These are phyloP conservation scores for Neurospora cerealis DNA, from an alignment of 495 filamentous ascomycete species.

Conservation along the genomic window DNA sequence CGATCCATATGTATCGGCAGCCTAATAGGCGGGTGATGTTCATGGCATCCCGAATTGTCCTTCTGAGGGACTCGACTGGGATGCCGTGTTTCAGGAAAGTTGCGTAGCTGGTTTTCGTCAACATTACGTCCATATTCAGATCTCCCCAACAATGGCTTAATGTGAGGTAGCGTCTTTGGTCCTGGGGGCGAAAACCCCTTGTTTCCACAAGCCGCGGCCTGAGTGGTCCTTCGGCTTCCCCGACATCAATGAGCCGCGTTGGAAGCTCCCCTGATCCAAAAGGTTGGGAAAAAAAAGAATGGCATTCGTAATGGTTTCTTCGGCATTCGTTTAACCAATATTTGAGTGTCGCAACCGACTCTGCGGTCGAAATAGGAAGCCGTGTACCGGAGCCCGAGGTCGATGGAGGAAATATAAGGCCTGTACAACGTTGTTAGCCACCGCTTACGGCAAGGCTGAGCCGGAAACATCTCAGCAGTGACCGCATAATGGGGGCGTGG, in stretches of 20 bases:
- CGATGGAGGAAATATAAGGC: background rate
- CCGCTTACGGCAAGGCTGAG: background rate
- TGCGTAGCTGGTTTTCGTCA: background rate
- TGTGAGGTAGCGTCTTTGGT: background rate
- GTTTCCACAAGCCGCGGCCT: background rate
- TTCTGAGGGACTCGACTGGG: background rate
- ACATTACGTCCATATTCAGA: background rate
- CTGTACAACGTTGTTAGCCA: background rate
- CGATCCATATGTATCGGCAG: conserved; percentile 24
- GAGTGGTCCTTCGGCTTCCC: background rate
- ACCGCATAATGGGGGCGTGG: background rate
- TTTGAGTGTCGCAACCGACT: background rate
- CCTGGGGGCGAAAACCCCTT: background rate
- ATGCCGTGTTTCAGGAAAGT: background rate
- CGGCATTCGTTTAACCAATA: background rate
- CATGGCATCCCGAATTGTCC: conserved; percentile 12
- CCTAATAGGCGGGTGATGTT: conserved; percentile 7
- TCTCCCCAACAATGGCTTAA: background rate
- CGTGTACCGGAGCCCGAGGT: background rate
- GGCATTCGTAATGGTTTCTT: background rate
- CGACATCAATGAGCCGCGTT: background rate
- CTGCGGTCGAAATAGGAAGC: background rate
- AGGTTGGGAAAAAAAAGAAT: background rate
- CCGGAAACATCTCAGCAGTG: background rate
- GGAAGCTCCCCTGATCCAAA: background rate